These are phyloP conservation scores for Pichia sp. DNA, from an alignment of 1,139 yeast species.

Conservation along the genomic window DNA sequence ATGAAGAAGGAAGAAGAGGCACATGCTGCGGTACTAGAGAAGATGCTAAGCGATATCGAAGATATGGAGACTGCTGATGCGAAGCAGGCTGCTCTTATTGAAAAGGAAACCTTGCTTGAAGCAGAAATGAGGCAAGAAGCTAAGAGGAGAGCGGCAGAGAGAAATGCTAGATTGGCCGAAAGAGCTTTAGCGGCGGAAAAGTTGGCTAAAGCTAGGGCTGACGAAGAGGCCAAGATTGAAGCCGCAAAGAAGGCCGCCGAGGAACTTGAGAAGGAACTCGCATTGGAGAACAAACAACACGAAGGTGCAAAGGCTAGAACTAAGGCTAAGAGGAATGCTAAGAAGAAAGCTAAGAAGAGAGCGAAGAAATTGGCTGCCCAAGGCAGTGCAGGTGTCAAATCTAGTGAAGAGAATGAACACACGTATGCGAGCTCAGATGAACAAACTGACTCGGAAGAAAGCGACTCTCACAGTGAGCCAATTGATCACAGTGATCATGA, in stretches of 20 bases:
- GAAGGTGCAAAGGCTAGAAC: too few relatives aligned
- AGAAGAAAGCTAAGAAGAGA: not conserved
- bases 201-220: not conserved
- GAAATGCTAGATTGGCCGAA: not conserved
- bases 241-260: not conserved
- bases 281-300: not conserved
- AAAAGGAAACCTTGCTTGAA: not conserved
- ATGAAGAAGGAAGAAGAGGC: not conserved
- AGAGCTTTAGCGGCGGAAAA: not conserved
- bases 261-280: not conserved
- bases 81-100: not conserved
- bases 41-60: not conserved
- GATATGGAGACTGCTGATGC: constrained; percentile 6
- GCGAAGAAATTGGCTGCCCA: too few relatives aligned
- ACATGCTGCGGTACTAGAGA: too few relatives aligned
- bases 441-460: too few relatives aligned
- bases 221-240: not conserved
- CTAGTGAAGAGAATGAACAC: too few relatives aligned
- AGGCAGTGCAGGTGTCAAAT: too few relatives aligned
- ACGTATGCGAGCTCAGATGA: too few relatives aligned
- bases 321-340: not conserved
- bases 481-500: too few relatives aligned
- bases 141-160: not conserved
- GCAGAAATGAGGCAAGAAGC: constrained; percentile 1
- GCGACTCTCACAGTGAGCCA: too few relatives aligned